Base-by-base conservation (phyloP, 306 rosid species). In the Bauhinia variegata region DNA sequence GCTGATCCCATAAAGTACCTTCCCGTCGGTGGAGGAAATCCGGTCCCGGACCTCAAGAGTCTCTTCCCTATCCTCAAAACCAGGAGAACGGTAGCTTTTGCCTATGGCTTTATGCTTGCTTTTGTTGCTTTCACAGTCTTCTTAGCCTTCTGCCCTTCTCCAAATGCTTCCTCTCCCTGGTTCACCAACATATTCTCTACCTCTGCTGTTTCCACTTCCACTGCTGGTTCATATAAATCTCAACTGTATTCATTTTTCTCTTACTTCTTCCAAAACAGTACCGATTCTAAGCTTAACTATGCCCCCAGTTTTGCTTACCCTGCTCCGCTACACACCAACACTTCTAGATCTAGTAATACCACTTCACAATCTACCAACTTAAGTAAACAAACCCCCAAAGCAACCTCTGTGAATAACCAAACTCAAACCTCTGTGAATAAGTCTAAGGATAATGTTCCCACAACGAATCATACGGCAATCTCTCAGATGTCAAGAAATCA, bases 71-170 rank as follows among this genome's bases (percentile, higher is more conserved):
- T 85, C 66, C 44, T 88, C 77, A 90, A 78, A 78, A 60, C 95
- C 31, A 83, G 84, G 80, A 82, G 79, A 66, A 85, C 96, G 0
- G 49, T 75, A 0, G 79, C 89, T 59, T 83, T 90, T 62, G 86
- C 79, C 0, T 93, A 86, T 70, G 92, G 86, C 57, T 85, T 82
- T 33, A 75, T 78, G 73, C 69, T 93, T 7, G 79, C 84, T 14
- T 90, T 91, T 63, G 78, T 93, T 39, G 75, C 69, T 70, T 74
- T 88, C 81, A 93, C 99, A 8, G 70, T 79, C 23, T 88, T 93
- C 83, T 34, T 93, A 50, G 90, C 89, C 36, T 86, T 86, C 46
- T 82, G 74, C 10, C 89, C 97, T 62, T 78, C 95, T 30, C 50
- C 84, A 0, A 82, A 73, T 70, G 74, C 92, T 8, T 68, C 70